Conservation (phyloP, 306 rosid genomes). For the Canavalia ensiformis region DNA sequence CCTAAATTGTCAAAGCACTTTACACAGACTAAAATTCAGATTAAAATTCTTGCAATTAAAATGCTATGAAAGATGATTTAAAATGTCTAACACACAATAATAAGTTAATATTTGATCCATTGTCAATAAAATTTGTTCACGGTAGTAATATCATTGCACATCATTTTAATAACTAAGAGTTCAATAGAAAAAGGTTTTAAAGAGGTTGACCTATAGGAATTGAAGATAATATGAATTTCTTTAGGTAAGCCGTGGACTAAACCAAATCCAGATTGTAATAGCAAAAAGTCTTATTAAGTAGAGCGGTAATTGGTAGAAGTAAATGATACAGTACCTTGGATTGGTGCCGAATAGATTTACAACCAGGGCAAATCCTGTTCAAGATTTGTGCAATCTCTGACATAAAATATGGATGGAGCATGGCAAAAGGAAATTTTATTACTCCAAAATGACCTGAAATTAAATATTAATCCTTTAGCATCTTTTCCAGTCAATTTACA, state of each 20-base stretch:
- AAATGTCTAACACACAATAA: constrained; percentile 13
- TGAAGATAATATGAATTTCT: constrained; percentile 21
- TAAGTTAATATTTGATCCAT: neutral
- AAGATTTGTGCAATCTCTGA: constrained; percentile 81
- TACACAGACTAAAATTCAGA: neutral
- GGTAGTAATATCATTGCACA: constrained; percentile 6
- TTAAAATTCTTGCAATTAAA: neutral
- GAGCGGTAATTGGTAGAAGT: constrained; percentile 35
- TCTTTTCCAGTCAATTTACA: constrained; percentile 33
- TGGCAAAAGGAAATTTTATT: constrained; percentile 70
- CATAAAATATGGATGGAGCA: constrained; percentile 83
- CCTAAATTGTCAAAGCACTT: neutral
- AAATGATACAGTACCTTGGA: constrained; percentile 77
- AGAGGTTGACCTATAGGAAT: neutral
- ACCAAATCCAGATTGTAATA: neutral
- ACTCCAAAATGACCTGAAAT: constrained; percentile 91
- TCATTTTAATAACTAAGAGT: neutral
- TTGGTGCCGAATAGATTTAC: constrained; percentile 72
- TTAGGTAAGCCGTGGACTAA: constrained; percentile 16
- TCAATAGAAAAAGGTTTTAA: neutral
- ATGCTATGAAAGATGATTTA: neutral
- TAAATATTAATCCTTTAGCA: constrained; percentile 46
- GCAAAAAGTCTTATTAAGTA: neutral
- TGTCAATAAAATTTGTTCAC: neutral
- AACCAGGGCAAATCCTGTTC: constrained; percentile 85